Evolutionary conservation across 192 early-diverging fungal genomes (phyloP).

Genomic region (Diversispora eburnea): DNA sequence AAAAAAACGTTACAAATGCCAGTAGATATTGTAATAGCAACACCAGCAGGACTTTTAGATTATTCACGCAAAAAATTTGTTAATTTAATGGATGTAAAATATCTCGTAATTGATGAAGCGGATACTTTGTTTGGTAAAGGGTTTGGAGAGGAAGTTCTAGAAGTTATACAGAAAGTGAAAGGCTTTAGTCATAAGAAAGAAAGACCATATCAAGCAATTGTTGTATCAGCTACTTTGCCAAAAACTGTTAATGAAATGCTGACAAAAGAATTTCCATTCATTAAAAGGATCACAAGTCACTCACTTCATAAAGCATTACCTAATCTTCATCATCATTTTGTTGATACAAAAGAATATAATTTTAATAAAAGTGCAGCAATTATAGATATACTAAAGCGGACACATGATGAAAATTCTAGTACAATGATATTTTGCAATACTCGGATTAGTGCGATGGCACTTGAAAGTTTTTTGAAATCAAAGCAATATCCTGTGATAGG

Average conservation of each 20-base stretch:
- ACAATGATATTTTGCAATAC: conserved; percentile 89
- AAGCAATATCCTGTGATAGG: conserved; percentile 52
- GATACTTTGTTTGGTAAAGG: conserved; percentile 87
- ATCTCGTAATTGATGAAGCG: conserved; percentile 89
- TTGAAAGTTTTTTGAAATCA: conserved; percentile 52
- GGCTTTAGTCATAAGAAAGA: conserved; percentile 40
- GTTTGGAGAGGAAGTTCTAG: conserved; percentile 63
- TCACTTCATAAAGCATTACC: conserved; percentile 73
- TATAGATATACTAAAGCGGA: conserved; percentile 64
- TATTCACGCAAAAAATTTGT: conserved; percentile 54
- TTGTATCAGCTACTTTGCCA: conserved; percentile 72
- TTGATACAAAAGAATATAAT: conserved; percentile 67
- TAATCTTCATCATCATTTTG: conserved; percentile 74
- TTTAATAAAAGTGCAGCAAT: conserved; percentile 69
- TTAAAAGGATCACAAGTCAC: conserved; percentile 74
- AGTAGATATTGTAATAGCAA: conserved; percentile 81
- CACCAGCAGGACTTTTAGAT: conserved; percentile 68
- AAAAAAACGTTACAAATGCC: conserved; percentile 53
- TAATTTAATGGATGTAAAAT: conserved; percentile 54
- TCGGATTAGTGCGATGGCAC: conserved; percentile 52
- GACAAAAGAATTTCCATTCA: conserved; percentile 50
- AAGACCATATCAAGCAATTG: conserved; percentile 47
- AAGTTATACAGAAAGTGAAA: conserved; percentile 51
- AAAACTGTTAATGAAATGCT: conserved; percentile 61
- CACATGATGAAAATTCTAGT: conserved; percentile 54